Percentiles rank a stretch among this genome's conserved stretches.
phyloP scores from a whole-genome alignment of 345 rosid genomes.

The thale cress (Arabidopsis thaliana) region DNA sequence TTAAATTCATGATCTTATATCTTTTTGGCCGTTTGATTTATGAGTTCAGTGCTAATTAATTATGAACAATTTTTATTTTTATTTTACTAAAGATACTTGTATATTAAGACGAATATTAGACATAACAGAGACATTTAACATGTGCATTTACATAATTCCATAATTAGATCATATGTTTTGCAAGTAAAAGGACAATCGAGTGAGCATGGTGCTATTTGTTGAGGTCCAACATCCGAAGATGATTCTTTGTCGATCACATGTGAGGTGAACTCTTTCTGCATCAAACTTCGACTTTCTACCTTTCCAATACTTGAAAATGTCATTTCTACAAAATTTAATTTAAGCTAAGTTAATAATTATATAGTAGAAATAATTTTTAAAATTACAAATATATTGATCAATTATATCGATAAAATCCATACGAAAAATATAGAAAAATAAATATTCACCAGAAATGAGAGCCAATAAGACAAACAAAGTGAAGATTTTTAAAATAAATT shows the following conservation, averaged over 20 bases:
- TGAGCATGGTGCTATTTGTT: neutral
- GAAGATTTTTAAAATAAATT: neutral
- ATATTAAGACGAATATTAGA: neutral
- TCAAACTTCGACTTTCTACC: constrained; percentile 15
- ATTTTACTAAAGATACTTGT: neutral
- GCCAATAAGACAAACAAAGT: neutral
- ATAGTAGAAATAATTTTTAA: neutral
- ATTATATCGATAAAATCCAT: neutral
- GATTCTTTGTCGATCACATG: neutral
- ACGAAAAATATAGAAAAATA: neutral
- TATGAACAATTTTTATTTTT: neutral
- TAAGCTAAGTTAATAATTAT: neutral
- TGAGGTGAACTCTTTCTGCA: neutral
- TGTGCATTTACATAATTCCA: neutral
- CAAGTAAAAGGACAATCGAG: neutral
- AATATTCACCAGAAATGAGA: neutral
- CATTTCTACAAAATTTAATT: neutral
- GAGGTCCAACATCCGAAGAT: neutral
- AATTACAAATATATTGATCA: neutral
- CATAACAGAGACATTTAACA: neutral
- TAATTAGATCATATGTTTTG: neutral
- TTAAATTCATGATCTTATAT: neutral
- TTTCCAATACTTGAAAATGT: neutral
- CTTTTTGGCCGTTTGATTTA: too few relatives aligned
- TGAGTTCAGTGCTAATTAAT: neutral